Percentiles rank a stretch among this genome's conserved stretches.
phyloP scores from a whole-genome alignment of 495 filamentous ascomycete species.

The Pyronema domesticum region DNA sequence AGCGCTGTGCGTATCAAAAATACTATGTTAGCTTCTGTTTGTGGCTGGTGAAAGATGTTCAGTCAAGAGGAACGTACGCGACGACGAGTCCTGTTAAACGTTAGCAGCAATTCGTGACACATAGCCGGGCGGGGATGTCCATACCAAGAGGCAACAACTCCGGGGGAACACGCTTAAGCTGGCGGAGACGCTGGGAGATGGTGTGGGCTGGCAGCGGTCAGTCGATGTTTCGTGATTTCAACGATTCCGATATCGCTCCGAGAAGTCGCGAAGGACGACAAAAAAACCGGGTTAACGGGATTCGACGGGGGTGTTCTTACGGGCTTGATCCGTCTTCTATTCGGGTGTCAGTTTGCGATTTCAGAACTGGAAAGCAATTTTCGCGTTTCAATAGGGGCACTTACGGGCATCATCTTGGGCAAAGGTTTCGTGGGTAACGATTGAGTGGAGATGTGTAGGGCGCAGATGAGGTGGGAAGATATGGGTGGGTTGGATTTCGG shows the following conservation, averaged over 20 bases:
- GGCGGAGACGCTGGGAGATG: conserved; percentile 84
- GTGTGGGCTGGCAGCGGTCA: conserved; percentile 55
- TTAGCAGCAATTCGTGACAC: neutral
- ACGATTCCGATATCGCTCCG: neutral
- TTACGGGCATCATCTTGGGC: conserved; percentile 50
- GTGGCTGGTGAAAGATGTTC: neutral
- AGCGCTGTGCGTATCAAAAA: conserved; percentile 29
- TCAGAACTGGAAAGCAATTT: conserved; percentile 5
- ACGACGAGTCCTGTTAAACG: conserved; percentile 56
- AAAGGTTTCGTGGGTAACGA: neutral
- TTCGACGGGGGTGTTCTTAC: conserved; percentile 35
- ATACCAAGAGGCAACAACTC: conserved; percentile 91
- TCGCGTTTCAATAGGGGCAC: conserved; percentile 23
- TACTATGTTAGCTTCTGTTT: conserved; percentile 19
- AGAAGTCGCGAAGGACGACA: neutral
- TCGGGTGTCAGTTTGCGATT: conserved; percentile 1
- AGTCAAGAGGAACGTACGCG: conserved; percentile 31
- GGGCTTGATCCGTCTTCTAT: conserved; percentile 68
- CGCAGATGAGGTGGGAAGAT: neutral
- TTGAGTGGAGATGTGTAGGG: conserved; percentile 1
- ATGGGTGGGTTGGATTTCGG: neutral
- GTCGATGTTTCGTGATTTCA: neutral
- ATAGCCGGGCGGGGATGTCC: too few relatives aligned
- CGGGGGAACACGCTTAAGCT: conserved; percentile 69
- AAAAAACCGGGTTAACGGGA: neutral